Evolutionary conservation across 2,329 filamentous ascomycete genomes (phyloP), one percentile per base, ranked within the genome.

Genomic region (Lachnellula suecica): DNA sequence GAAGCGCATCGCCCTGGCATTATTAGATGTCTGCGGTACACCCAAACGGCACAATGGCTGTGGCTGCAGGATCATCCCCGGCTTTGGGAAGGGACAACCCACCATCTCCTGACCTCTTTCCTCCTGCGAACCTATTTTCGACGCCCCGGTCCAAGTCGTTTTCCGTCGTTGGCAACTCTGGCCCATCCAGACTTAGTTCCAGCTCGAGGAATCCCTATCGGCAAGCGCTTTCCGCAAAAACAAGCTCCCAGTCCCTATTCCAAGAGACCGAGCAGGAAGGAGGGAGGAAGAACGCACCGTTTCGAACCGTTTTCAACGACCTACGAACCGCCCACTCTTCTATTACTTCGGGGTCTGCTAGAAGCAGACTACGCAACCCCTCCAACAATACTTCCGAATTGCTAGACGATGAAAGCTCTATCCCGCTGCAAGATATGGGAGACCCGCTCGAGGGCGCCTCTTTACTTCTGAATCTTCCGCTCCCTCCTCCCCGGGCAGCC

Each of bases 301-400:
- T 54, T 8, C 56, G 57, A 27, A 53, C 60, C 31, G 58, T 66
- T 4, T 68, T 66, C 35, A 19, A 64, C 45, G 64, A 68, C 43
- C 54, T 66, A 19, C 47, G 47, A 4, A 64, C 63, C 7, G 65
- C 65, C 0, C 54, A 66, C 37, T 63, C 59, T 3, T 61, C 58
- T 22, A 67, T 67, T 23, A 66, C 63, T 2, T 64, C 65, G 15
- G 57, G 63, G 13, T 48, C 54, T 23, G 58, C 51, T 15, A 62
- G 56, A 50, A 59, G 29, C 38, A 44, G 49, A 10, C 49, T 41
- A 25, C 46, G 46, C 31, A 43, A 47, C 4, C 22, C 40, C 19
- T 54, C 53, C 7, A 46, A 56, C 20, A 44, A 45, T 27, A 31
- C 37, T 20, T 47, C 41, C 22, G 50, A 49, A 8, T 27, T 25